Conservation (phyloP, 2,329 filamentous ascomycete species). For the Pseudogymnoascus sp. region DNA sequence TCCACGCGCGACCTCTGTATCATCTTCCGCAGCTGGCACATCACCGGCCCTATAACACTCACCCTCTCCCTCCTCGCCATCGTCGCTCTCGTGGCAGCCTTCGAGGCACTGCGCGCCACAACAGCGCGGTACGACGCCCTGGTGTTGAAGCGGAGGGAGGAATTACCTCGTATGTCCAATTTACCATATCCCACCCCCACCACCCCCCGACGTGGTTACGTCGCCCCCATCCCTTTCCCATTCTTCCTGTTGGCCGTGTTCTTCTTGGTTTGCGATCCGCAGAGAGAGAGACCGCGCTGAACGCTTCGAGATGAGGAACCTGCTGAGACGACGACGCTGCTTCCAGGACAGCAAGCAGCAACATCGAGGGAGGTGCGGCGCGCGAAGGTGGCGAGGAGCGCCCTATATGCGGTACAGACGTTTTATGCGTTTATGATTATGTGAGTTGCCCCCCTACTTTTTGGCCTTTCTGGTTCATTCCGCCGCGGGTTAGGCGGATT, state of each 20-base stretch:
- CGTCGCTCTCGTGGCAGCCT: slow-evolving; percentile 77
- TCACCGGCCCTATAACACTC: slow-evolving; percentile 65
- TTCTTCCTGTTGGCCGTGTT: background rate
- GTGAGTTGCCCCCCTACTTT: slow-evolving; percentile 49
- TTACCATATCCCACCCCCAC: background rate
- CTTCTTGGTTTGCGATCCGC: background rate
- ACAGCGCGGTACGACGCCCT: slow-evolving; percentile 67
- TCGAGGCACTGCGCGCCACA: slow-evolving; percentile 75
- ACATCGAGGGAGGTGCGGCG: slow-evolving; percentile 53
- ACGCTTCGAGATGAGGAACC: slow-evolving; percentile 19
- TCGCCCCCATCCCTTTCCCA: background rate
- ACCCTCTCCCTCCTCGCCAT: slow-evolving; percentile 76
- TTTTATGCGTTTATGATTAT: slow-evolving; percentile 99
- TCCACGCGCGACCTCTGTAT: slow-evolving; percentile 90
- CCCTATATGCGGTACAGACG: slow-evolving; percentile 83
- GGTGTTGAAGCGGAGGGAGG: slow-evolving; percentile 18
- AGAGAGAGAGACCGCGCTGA: slow-evolving; percentile 22
- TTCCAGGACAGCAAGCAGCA: slow-evolving; percentile 61
- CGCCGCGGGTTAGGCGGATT: too few species aligned
- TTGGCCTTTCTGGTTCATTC: slow-evolving; percentile 2
- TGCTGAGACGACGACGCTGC: slow-evolving; percentile 57
- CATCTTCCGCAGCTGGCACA: slow-evolving; percentile 85
- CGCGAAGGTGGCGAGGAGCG: slow-evolving; percentile 69
- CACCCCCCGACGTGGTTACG: background rate
- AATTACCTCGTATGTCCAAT: slow-evolving; percentile 23